Evolutionary conservation across 169 alveolate species (phyloP), one percentile per base, ranked within the genome.

Genomic region (Amoebophrya sp.): DNA sequence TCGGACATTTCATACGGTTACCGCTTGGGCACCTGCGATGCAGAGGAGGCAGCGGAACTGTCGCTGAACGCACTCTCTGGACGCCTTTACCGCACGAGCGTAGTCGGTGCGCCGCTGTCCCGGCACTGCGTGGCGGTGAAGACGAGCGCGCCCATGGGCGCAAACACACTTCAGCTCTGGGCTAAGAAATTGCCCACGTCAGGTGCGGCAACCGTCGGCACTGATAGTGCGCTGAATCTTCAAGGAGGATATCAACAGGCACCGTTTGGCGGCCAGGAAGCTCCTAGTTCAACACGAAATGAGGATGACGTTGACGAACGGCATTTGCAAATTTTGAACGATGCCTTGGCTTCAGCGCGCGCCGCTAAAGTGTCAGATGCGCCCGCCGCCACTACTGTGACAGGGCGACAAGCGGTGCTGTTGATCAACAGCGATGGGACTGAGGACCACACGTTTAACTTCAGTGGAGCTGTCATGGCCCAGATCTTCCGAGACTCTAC

Each of bases 131-230:
- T 65, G 3, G 83, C 36, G 38, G 83, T 65, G 38, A 65, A 65
- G 83, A 18, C 26, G 36, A 1, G 2, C 39, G 83, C 83, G 33
- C 83, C 83, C 33, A 26, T 18, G 83, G 18, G 38, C 3, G 83
- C 83, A 6, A 65, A 65, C 83, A 65, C 83, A 36, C 26, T 65
- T 29, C 83, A 65, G 83, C 83, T 65, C 36, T 65, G 83, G 83
- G 33, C 83, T 1, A 65, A 65, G 33, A 1, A 65, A 36, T 18
- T 65, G 26, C 83, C 83, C 36, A 36, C n/a, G 18, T 12, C 29
- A 47, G 18, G 18, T 18, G 65, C 6, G 6, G 65, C 65, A 18
- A 47, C 6, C 65, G 18, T n/a, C n/a, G 18, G 65, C 6, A 47
- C 65, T 6, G 29, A 47, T 47, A 6, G 65, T 47, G 29, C 65